Evolutionary conservation across 352 stramenopile species (phyloP), one percentile per base, ranked within the genome.

Genomic region (Poterioochromonas sp.): DNA sequence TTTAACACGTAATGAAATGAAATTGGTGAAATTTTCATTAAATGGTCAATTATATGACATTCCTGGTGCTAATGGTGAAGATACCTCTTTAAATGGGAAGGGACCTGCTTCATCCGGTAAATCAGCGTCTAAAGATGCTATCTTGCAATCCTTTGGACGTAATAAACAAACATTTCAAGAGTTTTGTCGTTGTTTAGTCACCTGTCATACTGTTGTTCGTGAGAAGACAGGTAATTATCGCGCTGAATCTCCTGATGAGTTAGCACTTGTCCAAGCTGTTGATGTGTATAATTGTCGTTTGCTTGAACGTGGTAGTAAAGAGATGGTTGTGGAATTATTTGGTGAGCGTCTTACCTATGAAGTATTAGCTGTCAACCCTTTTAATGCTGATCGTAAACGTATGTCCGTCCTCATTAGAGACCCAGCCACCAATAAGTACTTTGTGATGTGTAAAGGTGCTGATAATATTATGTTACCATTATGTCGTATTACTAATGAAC

Each of bases 1-100:
- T n/a, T 84, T 98, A 2, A 99, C 95, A 0, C 93, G 92, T 80
- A 99, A 99, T 83, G 87, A 97, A 2, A 98, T 99, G 94, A 89
- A 97, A 81, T 94, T 96, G 1, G 65, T 74, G 2, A 51, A 74
- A 35, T 74, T 74, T 39, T 18, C 22, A 12, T 58, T 51, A 8
- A 15, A 74, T 54, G 65, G 65, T 20, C 1, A 40, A 15, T 18
- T 74, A 2, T 74, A 74, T 54, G 39, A 74, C 53, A n/a, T 74
- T 39, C 18, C 18, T 11, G 2, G 35, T 82, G 83, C 0, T 84
- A 89, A 90, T 80, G 85, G 90, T 53, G 41, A 51, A 39, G 39
- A 40, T 22, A 35, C 35, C 5, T 15, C 35, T 8, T n/a, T n/a
- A n/a, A n/a, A n/a, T n/a, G n/a, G n/a, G n/a, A n/a, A n/a, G n/a